A percentile compares a stretch with the other conserved stretches of the same genome.
These are phyloP conservation scores for Nicotiana sylvestris DNA, from an alignment of 257 asterid species.

Conservation along the genomic window DNA sequence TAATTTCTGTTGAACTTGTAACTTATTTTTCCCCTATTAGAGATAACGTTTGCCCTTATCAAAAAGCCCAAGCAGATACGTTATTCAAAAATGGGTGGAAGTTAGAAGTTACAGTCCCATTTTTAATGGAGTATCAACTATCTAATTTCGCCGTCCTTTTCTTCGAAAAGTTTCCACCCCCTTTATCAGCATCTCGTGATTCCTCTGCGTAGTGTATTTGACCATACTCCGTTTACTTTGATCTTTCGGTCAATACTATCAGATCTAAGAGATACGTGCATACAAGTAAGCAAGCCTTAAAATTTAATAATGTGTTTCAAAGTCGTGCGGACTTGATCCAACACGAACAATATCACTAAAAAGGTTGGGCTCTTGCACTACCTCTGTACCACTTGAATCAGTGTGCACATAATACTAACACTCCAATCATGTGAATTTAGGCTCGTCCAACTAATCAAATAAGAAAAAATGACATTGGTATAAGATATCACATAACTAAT, in stretches of 20 bases:
- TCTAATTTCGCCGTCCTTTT: neutral
- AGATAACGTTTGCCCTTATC: neutral
- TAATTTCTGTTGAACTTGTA: too few species aligned
- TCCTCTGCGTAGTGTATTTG: neutral
- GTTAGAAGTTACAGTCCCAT: conserved; percentile 35
- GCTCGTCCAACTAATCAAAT: neutral
- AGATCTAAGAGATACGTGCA: too few species aligned
- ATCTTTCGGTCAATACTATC: neutral
- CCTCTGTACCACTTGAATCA: neutral
- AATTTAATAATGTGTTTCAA: too few species aligned
- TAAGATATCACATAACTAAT: too few species aligned
- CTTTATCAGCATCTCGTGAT: neutral
- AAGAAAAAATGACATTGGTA: neutral
- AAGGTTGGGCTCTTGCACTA: too few species aligned
- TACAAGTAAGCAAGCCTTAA: too few species aligned
- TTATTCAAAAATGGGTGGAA: conserved; percentile 22
- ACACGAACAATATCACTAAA: too few species aligned
- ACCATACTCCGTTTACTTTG: neutral
- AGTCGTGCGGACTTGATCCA: too few species aligned
- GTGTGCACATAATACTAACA: neutral
- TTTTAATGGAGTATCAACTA: conserved; percentile 14
- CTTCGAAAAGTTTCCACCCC: neutral
- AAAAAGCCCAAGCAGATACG: neutral
- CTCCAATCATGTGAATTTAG: neutral
- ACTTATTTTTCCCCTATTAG: too few species aligned